Evolutionary conservation across 2,329 filamentous ascomycete species (phyloP).

Genomic region (Ceratocystis variospora): DNA sequence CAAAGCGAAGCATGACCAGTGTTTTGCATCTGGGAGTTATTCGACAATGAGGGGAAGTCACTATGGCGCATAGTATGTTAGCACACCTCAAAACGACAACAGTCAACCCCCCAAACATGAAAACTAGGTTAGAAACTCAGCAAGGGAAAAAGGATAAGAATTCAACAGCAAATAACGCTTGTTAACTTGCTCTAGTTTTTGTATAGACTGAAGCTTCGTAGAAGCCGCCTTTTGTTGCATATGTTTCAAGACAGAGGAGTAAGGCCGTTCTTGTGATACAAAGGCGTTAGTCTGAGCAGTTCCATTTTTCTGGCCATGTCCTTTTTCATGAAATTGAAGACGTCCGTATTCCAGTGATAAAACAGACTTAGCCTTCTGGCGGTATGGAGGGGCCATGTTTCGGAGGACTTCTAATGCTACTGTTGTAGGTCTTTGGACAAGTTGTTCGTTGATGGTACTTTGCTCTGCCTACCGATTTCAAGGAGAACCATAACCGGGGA

Average conservation of each 20-base stretch:
- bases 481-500: no score
- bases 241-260: slow-evolving; percentile 2
- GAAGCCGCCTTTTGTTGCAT: neutral
- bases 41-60: slow-evolving; percentile 53
- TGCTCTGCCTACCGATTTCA: no score
- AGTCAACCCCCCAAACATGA: neutral
- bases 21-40: slow-evolving; percentile 41
- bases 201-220: neutral
- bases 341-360: neutral
- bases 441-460: no score
- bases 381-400: neutral
- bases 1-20: slow-evolving; percentile 40
- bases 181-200: slow-evolving; percentile 1
- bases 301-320: neutral
- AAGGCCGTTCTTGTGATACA: neutral
- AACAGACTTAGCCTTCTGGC: slow-evolving; percentile 1
- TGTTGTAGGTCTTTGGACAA: no score
- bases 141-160: neutral
- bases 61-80: slow-evolving; percentile 27
- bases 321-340: neutral
- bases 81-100: neutral
- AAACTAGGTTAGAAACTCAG: neutral
- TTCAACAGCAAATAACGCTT: slow-evolving; percentile 5
- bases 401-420: neutral
- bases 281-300: neutral